Base-by-base conservation (phyloP, 2,329 filamentous ascomycete species). In the Curvularia verruculosa region DNA sequence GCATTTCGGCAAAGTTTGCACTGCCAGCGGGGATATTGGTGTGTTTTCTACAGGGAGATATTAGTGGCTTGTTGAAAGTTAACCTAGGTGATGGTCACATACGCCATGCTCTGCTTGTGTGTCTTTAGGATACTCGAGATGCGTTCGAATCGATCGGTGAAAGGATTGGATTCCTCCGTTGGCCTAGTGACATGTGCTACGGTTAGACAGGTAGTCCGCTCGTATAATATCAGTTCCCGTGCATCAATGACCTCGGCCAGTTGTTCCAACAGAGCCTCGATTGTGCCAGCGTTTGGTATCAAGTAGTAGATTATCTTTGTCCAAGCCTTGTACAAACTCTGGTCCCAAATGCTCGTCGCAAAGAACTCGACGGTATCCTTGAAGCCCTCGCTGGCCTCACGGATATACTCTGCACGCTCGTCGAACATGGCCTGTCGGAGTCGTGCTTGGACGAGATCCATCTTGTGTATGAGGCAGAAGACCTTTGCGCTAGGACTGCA, bases 51-150 rank as follows among this genome's bases (percentile, higher is more conserved):
- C 85, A 62, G 8, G 1, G 8, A 21, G 12, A 12, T 23, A 15
- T 57, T 15, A 59, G 54, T 40, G 28, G 29, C 23, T 19, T 47
- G 10, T n/a, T 19, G 4, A 5, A 24, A 24, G 8, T 3, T 7
- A 23, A 21, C 12, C 31, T n/a, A 9, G 5, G 43, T 12, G 31
- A 19, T 29, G 29, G 75, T 3, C 76, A 78, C 77, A 52, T 75
- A 80, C 71, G 82, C 80, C 75, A 85, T 83, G 48, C 79, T 86
- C 80, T 98, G 94, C 81, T 98, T 99, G 82, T 98, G 97, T 57
- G 94, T 93, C 80, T 99, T 99, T 79, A 99, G 90, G 72, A 99
- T 97, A 76, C 96, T 98, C 60, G 90, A 95, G 72, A 99, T 90
- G 66, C 90, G 89, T 82, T 99, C 95, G 69, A 96, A 92, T 2